Base-by-base conservation (phyloP, 345 rosid species). In the Mangifera indica region DNA sequence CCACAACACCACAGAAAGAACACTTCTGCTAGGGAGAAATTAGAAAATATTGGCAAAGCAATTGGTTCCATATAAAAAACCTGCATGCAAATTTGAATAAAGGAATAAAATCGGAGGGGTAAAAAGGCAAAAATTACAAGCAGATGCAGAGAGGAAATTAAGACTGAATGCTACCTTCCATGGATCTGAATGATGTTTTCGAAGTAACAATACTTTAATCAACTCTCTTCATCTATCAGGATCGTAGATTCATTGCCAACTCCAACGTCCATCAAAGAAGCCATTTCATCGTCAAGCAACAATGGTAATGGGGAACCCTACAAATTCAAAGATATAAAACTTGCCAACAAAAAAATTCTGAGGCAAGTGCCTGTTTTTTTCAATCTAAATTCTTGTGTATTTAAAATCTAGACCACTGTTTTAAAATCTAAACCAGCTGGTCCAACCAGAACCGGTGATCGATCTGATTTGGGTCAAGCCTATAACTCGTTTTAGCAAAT, bases 231-330 rank as follows among this genome's bases (percentile, higher is more conserved):
- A 65, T 91, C 98, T 18, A 95, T 84, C 17, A 95, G 87, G 75
- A 95, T 75, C 42, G 87, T 88, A 1, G 91, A 90, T 8, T 77
- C 87, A 12, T 76, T 78, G 68, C 91, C 85, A 67, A 89, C 74
- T 71, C 97, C 98, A 10, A 85, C 71, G 59, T 95, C 97, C 66
- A 88, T 76, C 64, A 92, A 74, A 45, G 92, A 81, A 34, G 86
- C 83, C 85, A 88, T 87, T 81, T 90, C 98, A 69, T 90, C 93
- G 56, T 87, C 92, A 40, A 95, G 83, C 76, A 87, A 56, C 70
- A 80, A 75, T 1, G 95, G 99, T 40, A 89, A 67, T 40, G 98
- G 96, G 26, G 91, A 88, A 8, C 89, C 96, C 99, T 92, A 85
- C 51, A 77, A 69, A 62, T 63, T 22, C 14, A 15, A 56, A 18